Conservation (phyloP, 2,329 filamentous ascomycete species). For the Fusarium albosuccineum region DNA sequence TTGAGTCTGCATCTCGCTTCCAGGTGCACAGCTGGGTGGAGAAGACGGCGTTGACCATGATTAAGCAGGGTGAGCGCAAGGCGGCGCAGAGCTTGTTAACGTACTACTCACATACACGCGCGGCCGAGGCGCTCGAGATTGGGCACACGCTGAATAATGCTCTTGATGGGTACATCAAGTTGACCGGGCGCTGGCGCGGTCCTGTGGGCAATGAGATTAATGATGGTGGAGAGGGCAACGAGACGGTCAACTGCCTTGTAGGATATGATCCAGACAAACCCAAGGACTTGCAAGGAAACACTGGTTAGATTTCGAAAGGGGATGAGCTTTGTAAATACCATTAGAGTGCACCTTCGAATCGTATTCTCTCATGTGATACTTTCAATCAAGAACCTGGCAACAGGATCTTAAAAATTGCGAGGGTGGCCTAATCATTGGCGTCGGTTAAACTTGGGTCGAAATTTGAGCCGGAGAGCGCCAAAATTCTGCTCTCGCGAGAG, state of each 20-base stretch:
- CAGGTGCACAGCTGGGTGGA: slow-evolving; percentile 39
- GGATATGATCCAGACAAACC: slow-evolving; percentile 42
- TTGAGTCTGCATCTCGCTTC: slow-evolving; percentile 31
- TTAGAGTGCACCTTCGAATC: no score
- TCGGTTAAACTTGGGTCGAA: no score
- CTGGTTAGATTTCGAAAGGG: background rate
- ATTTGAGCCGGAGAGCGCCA: no score
- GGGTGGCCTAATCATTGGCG: no score
- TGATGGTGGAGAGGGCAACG: slow-evolving; percentile 39
- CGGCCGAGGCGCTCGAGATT: slow-evolving; percentile 34
- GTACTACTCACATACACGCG: slow-evolving; percentile 40
- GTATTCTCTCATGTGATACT: no score
- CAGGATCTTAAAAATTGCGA: no score
- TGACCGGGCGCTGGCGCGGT: slow-evolving; percentile 35
- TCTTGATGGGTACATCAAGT: slow-evolving; percentile 42
- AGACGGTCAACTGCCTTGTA: slow-evolving; percentile 43
- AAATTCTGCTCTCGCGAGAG: no score
- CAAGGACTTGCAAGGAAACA: slow-evolving; percentile 15
- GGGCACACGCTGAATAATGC: slow-evolving; percentile 35
- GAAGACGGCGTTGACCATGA: slow-evolving; percentile 33
- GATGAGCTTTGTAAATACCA: background rate
- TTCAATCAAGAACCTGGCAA: no score
- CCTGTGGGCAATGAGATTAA: slow-evolving; percentile 41
- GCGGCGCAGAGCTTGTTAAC: slow-evolving; percentile 35
- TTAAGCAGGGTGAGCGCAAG: slow-evolving; percentile 31